Conservation (phyloP, 2,329 filamentous ascomycete genomes). For the Aspergillus eucalypticola region DNA sequence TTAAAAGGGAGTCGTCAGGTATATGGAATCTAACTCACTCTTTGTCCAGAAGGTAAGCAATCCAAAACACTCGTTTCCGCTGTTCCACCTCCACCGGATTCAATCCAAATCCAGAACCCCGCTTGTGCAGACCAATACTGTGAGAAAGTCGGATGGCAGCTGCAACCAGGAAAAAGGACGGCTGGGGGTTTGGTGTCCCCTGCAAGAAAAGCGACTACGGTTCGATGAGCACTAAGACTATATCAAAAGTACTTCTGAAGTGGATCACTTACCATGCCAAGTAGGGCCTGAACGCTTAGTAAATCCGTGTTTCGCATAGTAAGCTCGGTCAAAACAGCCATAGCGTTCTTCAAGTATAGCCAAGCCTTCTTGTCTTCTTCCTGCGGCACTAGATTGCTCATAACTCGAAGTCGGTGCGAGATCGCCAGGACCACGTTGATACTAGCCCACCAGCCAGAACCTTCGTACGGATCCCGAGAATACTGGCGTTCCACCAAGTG, state of each 20-base stretch:
- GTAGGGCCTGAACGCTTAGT: slow-evolving; percentile 86
- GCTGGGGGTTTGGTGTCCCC: slow-evolving; percentile 94
- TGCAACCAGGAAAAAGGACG: slow-evolving; percentile 85
- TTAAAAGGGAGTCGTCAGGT: slow-evolving; percentile 23
- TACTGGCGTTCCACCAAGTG: slow-evolving; percentile 94
- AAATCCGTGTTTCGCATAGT: slow-evolving; percentile 96
- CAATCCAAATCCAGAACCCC: slow-evolving; percentile 86
- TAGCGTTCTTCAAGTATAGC: slow-evolving; percentile 94
- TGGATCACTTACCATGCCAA: slow-evolving; percentile 69
- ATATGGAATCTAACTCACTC: slow-evolving; percentile 49
- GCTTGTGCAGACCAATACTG: slow-evolving; percentile 92
- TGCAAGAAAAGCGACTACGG: slow-evolving; percentile 78
- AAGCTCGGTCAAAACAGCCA: slow-evolving; percentile 88
- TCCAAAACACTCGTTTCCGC: slow-evolving; percentile 75
- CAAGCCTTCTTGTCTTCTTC: slow-evolving; percentile 94
- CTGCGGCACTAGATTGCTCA: slow-evolving; percentile 87
- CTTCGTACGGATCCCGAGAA: slow-evolving; percentile 86
- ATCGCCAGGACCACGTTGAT: slow-evolving; percentile 94
- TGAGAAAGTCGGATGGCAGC: slow-evolving; percentile 88
- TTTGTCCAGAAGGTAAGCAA: slow-evolving; percentile 72
- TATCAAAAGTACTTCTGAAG: background rate
- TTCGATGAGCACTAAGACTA: slow-evolving; percentile 2
- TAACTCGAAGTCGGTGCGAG: slow-evolving; percentile 84
- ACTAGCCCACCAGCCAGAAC: slow-evolving; percentile 97
- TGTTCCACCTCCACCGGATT: slow-evolving; percentile 95